Evolutionary conservation across 2,329 filamentous ascomycete genomes (phyloP).

Genomic region (Microsporum ferrugineum): DNA sequence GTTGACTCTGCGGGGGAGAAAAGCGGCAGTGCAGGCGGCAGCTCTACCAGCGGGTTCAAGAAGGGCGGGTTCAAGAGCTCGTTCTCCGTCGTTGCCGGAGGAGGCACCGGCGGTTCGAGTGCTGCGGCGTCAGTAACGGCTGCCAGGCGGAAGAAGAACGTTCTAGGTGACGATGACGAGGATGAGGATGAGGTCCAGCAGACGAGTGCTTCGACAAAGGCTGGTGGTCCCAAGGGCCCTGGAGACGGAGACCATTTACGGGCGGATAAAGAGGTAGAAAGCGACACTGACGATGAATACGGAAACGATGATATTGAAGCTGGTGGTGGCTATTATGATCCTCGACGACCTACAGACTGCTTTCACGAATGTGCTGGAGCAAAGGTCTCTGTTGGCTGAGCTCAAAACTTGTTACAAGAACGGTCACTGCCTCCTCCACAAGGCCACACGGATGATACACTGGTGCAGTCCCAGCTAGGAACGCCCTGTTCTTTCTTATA

Average conservation of each 20-base stretch:
- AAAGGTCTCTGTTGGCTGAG: background rate
- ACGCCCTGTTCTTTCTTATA: background rate
- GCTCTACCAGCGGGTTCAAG: conserved; percentile 47
- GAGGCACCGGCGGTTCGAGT: conserved; percentile 13
- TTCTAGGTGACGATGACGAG: conserved; percentile 33
- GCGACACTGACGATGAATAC: conserved; percentile 61
- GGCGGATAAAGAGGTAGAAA: conserved; percentile 54
- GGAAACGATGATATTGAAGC: conserved; percentile 19
- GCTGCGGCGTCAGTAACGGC: conserved; percentile 12
- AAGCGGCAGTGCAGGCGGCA: conserved; percentile 30
- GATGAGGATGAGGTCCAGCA: conserved; percentile 22
- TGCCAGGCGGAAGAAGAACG: conserved; percentile 30
- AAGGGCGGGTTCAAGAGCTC: conserved; percentile 75
- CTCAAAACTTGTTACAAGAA: background rate
- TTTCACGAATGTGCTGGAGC: conserved; percentile 23
- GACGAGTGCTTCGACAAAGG: conserved; percentile 9
- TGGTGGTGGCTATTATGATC: conserved; percentile 42
- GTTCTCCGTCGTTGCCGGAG: conserved; percentile 47
- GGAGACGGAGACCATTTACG: conserved; percentile 15
- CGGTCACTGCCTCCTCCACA: background rate
- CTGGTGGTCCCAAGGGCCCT: background rate
- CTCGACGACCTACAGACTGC: conserved; percentile 42
- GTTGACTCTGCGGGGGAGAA: conserved; percentile 23
- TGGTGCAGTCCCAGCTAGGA: background rate
- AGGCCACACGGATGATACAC: background rate